Evolutionary conservation across 352 stramenopile species (phyloP).

Genomic region (Phytophthora pini): DNA sequence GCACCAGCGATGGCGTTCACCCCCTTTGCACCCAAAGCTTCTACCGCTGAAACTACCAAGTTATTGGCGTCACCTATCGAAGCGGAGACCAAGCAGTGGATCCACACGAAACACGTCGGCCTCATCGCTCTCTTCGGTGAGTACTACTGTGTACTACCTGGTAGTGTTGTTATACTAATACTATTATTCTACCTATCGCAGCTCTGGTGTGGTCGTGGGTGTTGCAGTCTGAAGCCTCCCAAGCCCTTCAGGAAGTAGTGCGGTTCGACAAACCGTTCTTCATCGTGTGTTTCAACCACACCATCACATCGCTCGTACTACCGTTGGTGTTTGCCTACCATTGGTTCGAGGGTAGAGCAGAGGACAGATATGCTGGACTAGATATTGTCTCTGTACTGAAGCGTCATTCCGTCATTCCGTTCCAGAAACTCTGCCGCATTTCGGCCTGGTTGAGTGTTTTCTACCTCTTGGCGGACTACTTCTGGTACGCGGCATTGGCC

Average conservation of each 20-base stretch:
- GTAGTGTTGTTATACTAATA: not conserved
- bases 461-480: constrained; percentile 61
- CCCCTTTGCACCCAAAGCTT: not conserved
- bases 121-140: constrained; percentile 26
- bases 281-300: constrained; percentile 69
- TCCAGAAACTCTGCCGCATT: constrained; percentile 37
- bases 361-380: constrained; percentile 14
- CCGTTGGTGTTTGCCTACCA: constrained; percentile 45
- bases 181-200: not conserved
- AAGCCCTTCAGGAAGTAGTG: constrained; percentile 33
- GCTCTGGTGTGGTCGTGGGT: constrained; percentile 40
- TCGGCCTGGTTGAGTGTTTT: constrained; percentile 51
- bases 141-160: not conserved
- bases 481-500: constrained; percentile 59
- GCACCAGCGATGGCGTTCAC: too few species aligned
- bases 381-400: constrained; percentile 31
- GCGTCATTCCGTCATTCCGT: constrained; percentile 45
- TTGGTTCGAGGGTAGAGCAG: constrained; percentile 25
- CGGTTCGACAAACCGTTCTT: constrained; percentile 67
- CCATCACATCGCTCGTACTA: constrained; percentile 43
- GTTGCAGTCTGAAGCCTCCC: constrained; percentile 33
- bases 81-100: constrained; percentile 1
- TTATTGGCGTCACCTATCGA: constrained; percentile 3
- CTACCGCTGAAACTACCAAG: constrained; percentile 8
- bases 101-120: constrained; percentile 19